Base-by-base conservation (phyloP, 2,329 filamentous ascomycete species). In the Bipolaris victoriae region DNA sequence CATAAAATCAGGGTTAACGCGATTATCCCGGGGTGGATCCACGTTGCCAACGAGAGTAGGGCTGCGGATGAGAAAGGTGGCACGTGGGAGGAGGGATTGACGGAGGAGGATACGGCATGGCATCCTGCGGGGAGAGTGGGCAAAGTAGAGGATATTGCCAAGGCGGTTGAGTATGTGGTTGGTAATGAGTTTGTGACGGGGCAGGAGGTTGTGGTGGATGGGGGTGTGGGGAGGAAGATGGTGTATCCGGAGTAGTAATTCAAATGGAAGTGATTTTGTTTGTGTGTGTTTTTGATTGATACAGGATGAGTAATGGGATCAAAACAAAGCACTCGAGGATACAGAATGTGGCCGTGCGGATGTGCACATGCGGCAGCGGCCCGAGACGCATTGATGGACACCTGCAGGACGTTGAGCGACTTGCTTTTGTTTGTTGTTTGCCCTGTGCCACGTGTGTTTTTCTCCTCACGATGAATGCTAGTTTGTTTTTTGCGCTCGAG, bases 21-120 rank as follows among this genome's bases (percentile, higher is more conserved):
- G 0, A 79, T 84, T 15, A 64, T 83, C 33, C 82, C 81, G 0
- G 82, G 82, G 0, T 84, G 82, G 82, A 82, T 84, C 45, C 76
- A 83, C 62, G 82, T 83, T 7, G 71, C 65, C 45, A 73, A 82
- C 44, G 78, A 81, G 67, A 76, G 71, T 40, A 72, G 73, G 59
- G 65, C 66, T 37, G 79, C 70, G 2, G 79, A 83, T 62, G 76
- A 78, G 62, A 67, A 73, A 39, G 0, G 58, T 49, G 46, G 58
- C 16, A 16, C 60, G 33, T 84, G 81, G 82, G 80, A 82, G 56
- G 78, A 81, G 3, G 80, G 78, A 0, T 62, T 83, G 61, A 76
- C 67, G 1, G 70, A 77, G 55, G 76, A 77, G 37, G 82, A 84
- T 58, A 76, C 78, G 26, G 57, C 67, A 49, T 84, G 81, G 81